Evolutionary conservation across 2,329 filamentous ascomycete genomes (phyloP).

Genomic region (Fusarium mundagurra): DNA sequence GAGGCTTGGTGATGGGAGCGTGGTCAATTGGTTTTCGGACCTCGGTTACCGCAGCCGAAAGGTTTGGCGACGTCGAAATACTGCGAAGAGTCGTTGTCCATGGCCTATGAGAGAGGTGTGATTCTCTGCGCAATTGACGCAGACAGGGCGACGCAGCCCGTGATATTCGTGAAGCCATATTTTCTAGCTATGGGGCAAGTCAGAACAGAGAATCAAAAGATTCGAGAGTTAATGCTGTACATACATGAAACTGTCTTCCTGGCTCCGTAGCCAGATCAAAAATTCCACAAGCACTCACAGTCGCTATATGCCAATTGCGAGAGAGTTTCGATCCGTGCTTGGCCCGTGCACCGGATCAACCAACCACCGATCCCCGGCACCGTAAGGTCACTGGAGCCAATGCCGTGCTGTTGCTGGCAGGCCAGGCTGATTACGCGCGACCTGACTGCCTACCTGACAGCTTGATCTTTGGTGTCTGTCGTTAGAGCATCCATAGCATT

Average conservation of each 20-base stretch:
- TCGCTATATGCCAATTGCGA: conserved; percentile 12
- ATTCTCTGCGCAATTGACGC: conserved; percentile 38
- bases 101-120: conserved; percentile 20
- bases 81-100: conserved; percentile 35
- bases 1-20: conserved; percentile 78
- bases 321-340: background rate
- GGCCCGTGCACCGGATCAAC: conserved; percentile 42
- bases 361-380: conserved; percentile 31
- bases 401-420: conserved; percentile 26
- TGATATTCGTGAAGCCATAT: conserved; percentile 41
- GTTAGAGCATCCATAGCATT: conserved; percentile 27
- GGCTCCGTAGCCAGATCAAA: conserved; percentile 26
- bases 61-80: conserved; percentile 43
- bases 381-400: conserved; percentile 23
- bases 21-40: conserved; percentile 56
- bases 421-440: conserved; percentile 46
- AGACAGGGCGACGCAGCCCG: conserved; percentile 35
- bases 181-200: background rate
- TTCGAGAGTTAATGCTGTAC: background rate
- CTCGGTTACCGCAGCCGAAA: conserved; percentile 40
- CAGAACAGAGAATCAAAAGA: background rate
- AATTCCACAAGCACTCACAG: conserved; percentile 30
- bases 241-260: conserved; percentile 16
- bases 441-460: conserved; percentile 43
- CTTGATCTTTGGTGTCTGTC: conserved; percentile 33